A percentile compares a stretch with the other conserved stretches of the same genome.
Evolutionary conservation across 148 eudicot species (phyloP).

Genomic region (Oxyria digyna): DNA sequence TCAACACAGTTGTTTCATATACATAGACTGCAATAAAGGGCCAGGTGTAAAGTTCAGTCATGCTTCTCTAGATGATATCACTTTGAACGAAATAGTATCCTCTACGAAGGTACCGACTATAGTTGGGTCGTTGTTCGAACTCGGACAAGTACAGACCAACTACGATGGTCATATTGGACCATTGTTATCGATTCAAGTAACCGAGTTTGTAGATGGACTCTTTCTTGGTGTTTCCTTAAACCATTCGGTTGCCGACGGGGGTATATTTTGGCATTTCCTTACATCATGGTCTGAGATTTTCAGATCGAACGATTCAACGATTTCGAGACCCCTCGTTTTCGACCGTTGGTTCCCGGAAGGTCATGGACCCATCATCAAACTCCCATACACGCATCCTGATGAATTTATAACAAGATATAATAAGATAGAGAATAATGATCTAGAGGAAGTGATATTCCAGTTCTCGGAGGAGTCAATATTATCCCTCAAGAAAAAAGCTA

Average conservation of each 20-base stretch:
- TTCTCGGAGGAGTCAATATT: neutral
- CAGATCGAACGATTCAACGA: neutral
- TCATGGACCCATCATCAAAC: neutral
- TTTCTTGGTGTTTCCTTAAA: conserved; percentile 11
- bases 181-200: conserved; percentile 12
- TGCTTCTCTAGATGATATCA: neutral
- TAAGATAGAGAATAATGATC: neutral
- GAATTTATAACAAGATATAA: conserved; percentile 4
- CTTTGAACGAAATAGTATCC: conserved; percentile 5
- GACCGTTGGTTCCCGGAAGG: neutral
- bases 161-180: conserved; percentile 8
- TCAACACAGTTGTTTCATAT: neutral
- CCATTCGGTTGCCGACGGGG: conserved; percentile 13
- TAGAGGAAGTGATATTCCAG: neutral
- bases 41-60: conserved; percentile 7
- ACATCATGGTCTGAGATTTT: conserved; percentile 1
- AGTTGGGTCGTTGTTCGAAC: conserved; percentile 13
- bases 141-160: conserved; percentile 1
- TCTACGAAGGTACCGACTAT: conserved; percentile 6
- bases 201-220: conserved; percentile 11
- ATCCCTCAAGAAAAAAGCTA: neutral
- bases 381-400: neutral
- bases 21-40: conserved; percentile 6
- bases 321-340: neutral
- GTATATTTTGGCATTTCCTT: conserved; percentile 11